These are phyloP conservation scores for Termitomyces sp. DNA, from an alignment of 1,284 basidiomycete species.

Conservation along the genomic window DNA sequence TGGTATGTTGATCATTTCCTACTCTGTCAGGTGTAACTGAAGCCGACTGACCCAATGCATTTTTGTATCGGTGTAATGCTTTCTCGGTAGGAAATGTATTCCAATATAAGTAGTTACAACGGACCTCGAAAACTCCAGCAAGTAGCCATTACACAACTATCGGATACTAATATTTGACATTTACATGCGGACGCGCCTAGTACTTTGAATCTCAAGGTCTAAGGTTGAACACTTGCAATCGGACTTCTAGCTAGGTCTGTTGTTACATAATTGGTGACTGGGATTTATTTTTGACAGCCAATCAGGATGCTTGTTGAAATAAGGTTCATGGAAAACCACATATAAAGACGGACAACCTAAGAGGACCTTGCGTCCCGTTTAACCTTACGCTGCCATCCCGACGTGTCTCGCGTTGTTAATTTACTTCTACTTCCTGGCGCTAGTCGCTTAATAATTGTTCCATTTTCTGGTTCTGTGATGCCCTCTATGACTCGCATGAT, in stretches of 20 bases:
- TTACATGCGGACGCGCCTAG: neutral
- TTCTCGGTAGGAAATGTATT: constrained; percentile 49
- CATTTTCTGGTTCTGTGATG: constrained; percentile 24
- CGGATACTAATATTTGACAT: neutral
- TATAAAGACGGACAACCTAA: constrained; percentile 10
- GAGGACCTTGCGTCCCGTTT: constrained; percentile 6
- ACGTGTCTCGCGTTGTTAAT: constrained; percentile 6
- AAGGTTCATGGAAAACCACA: constrained; percentile 16
- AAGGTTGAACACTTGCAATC: neutral
- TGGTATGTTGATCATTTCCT: constrained; percentile 34
- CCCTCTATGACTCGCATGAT: constrained; percentile 31
- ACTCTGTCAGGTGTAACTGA: neutral
- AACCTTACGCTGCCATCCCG: constrained; percentile 13
- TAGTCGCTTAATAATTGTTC: constrained; percentile 22
- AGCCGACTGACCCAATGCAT: constrained; percentile 39
- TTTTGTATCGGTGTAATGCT: constrained; percentile 49
- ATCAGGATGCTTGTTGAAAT: constrained; percentile 17
- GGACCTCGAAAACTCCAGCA: neutral
- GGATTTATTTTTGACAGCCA: constrained; percentile 14
- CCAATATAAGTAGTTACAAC: constrained; percentile 32
- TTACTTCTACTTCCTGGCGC: constrained; percentile 18
- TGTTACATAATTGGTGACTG: constrained; percentile 3
- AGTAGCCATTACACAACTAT: neutral
- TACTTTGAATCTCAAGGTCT: neutral
- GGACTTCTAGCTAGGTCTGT: neutral